These are phyloP conservation scores for Balansia obtecta DNA, from an alignment of 2,329 filamentous ascomycete genomes.

Conservation along the genomic window DNA sequence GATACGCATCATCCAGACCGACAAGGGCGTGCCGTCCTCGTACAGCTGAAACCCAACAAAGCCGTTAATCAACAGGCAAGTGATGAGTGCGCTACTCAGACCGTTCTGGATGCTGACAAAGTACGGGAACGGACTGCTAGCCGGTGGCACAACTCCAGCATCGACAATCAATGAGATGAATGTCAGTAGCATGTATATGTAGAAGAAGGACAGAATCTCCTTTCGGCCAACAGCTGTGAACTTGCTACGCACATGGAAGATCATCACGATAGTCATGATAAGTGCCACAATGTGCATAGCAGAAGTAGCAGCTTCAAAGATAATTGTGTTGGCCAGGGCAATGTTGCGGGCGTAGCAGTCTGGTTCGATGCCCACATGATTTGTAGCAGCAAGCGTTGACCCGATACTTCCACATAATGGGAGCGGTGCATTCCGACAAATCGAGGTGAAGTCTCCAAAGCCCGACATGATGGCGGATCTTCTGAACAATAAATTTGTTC, in stretches of 20 bases:
- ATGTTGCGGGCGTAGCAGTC: constrained; percentile 91
- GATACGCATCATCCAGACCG: constrained; percentile 80
- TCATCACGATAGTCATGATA: constrained; percentile 92
- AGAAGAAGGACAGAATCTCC: constrained; percentile 83
- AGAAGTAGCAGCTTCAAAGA: constrained; percentile 84
- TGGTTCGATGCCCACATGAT: constrained; percentile 67
- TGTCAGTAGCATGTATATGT: constrained; percentile 85
- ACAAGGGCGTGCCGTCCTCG: constrained; percentile 88
- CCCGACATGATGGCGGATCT: constrained; percentile 48
- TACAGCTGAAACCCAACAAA: constrained; percentile 98
- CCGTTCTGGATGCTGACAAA: constrained; percentile 84
- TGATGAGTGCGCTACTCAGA: constrained; percentile 72
- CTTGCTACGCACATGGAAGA: constrained; percentile 90
- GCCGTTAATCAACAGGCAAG: constrained; percentile 86
- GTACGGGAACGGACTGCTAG: constrained; percentile 72
- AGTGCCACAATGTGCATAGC: constrained; percentile 88
- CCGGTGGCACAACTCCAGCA: constrained; percentile 79
- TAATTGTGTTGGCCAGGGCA: constrained; percentile 94
- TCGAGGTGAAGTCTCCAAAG: constrained; percentile 80
- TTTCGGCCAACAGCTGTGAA: constrained; percentile 85
- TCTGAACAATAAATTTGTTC: neutral
- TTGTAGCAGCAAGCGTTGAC: constrained; percentile 53
- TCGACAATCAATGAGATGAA: constrained; percentile 84
- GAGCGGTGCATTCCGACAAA: constrained; percentile 76
- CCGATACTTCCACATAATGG: constrained; percentile 83